Evolutionary conservation across 176 grass and related monocot species (phyloP).

Genomic region (Phragmites australis): DNA sequence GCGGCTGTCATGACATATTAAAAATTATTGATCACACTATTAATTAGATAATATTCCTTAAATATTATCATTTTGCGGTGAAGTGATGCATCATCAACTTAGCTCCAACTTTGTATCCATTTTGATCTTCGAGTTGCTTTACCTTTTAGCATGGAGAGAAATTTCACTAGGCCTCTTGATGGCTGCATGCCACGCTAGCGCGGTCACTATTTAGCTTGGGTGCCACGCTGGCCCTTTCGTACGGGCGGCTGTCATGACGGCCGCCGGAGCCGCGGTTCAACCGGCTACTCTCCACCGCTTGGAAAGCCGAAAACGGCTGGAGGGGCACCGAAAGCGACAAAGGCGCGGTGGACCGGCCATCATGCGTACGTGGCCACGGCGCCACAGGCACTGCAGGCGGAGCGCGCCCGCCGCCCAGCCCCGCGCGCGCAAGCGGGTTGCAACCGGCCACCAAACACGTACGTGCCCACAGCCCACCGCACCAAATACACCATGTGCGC

Average conservation of each 20-base stretch:
- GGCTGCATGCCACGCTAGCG: background rate
- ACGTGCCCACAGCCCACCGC: constrained; percentile 25
- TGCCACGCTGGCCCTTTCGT: background rate
- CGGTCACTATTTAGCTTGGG: background rate
- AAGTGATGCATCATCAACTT: too few relatives aligned
- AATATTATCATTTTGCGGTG: too few relatives aligned
- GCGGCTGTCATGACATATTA: background rate
- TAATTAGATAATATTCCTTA: too few relatives aligned
- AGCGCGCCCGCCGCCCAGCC: background rate
- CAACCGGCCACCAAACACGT: background rate
- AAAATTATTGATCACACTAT: too few relatives aligned
- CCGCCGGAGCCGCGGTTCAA: background rate
- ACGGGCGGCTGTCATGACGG: background rate
- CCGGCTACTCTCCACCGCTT: background rate
- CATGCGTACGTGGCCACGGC: background rate
- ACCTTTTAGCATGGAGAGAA: too few relatives aligned
- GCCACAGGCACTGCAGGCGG: background rate
- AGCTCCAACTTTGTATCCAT: too few relatives aligned
- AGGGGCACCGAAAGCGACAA: background rate
- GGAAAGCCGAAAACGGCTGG: background rate
- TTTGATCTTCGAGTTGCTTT: background rate
- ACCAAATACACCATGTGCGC: constrained; percentile 39
- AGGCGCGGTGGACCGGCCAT: background rate
- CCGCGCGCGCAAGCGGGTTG: background rate
- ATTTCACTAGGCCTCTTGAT: too few relatives aligned